Evolutionary conservation across 163 green algal genomes (phyloP), one percentile per base, ranked within the genome.

Genomic region (Scenedesmus sp.): DNA sequence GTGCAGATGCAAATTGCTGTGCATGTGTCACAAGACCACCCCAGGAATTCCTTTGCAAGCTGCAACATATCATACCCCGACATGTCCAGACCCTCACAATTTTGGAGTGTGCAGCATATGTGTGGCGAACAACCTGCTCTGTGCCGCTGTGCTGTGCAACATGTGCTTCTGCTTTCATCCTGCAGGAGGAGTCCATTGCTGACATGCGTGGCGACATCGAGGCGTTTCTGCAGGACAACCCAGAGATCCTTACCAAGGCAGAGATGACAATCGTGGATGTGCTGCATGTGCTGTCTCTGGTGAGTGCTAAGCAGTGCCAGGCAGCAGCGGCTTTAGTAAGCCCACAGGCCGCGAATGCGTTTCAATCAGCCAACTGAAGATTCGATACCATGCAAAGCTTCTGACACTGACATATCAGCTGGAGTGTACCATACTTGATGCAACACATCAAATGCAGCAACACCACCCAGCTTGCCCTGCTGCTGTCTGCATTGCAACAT

Each of bases 141-240:
- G 7, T 82, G 73, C 64, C 15, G 64, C 64, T 82, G 73, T 54
- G 73, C n/a, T 57, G 0, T 55, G 74, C 74, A 83, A 57, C 3
- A 23, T 79, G 4, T 12, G 3, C 4, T 73, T 23, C 70, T 52
- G 70, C 70, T 79, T 5, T 79, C 0, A 52, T 20, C 13, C 23
- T 52, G 70, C 70, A 79, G 70, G 70, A 79, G 23, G 23, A 79
- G 23, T 52, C 70, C 23, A 79, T 79, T 79, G 70, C 70, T 79
- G 70, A 79, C 70, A 79, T 79, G 70, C 70, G 70, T 79, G 70
- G 70, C 23, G 70, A 79, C 7, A 79, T 79, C 23, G 70, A 46
- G 70, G 70, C 70, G 1, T 79, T 79, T 23, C 70, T 79, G 70
- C 70, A 79, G 23, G 70, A 79, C 70, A 79, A 79, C 70, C 70